Conservation (phyloP, 2,329 filamentous ascomycete genomes). For the Pseudogymnoascus sp. region DNA sequence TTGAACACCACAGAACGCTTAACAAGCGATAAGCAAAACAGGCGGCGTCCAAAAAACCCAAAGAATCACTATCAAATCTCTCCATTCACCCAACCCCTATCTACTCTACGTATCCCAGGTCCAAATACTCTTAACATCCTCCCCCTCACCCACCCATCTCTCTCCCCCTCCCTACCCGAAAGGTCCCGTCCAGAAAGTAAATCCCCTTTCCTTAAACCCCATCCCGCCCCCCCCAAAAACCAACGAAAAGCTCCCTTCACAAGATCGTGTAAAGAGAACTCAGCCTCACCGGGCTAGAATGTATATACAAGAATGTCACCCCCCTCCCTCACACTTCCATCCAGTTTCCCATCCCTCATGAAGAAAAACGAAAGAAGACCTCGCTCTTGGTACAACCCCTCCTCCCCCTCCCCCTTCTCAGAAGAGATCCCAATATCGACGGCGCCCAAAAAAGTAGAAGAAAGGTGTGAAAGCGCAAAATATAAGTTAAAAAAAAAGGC, state of each 20-base stretch:
- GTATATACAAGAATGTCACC: not conserved
- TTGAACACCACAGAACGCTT: too few relatives aligned
- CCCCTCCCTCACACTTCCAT: not conserved
- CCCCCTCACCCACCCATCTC: not conserved
- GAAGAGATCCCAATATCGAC: not conserved
- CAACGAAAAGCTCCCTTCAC: too few relatives aligned
- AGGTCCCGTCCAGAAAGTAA: not conserved
- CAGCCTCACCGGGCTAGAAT: not conserved
- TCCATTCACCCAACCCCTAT: not conserved
- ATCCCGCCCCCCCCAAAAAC: not conserved
- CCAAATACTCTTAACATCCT: not conserved
- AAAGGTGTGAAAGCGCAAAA: not conserved
- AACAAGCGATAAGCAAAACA: too few relatives aligned
- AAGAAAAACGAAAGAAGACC: not conserved
- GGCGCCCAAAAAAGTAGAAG: not conserved
- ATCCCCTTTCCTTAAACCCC: not conserved
- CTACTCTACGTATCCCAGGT: not conserved
- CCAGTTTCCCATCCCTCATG: not conserved
- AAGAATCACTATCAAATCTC: not conserved
- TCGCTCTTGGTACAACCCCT: not conserved
- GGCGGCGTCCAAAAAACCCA: not conserved
- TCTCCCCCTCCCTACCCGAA: not conserved
- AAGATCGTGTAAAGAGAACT: not conserved
- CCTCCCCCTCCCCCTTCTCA: not conserved
- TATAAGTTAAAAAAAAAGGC: slow-evolving; percentile 10